These are phyloP conservation scores for Pyrenophora seminiperda DNA, from an alignment of 2,329 filamentous ascomycete genomes.

Conservation along the genomic window DNA sequence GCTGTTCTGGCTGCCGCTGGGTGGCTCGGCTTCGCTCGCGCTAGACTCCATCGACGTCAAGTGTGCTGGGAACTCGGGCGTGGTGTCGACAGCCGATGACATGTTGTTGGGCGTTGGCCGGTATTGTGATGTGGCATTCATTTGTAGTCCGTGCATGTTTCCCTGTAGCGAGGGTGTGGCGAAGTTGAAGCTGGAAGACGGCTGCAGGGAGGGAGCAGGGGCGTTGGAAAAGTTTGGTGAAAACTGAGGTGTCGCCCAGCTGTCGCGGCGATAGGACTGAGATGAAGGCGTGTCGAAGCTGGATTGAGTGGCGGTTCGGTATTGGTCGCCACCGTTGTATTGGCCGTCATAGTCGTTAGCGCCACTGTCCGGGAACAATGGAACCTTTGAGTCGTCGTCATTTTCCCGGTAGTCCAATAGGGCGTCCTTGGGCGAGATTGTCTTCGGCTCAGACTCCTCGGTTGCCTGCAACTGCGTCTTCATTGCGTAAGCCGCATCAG, in stretches of 20 bases:
- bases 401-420: slow-evolving; percentile 81
- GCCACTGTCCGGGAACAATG: slow-evolving; percentile 72
- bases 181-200: slow-evolving; percentile 53
- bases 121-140: slow-evolving; percentile 44
- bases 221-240: slow-evolving; percentile 42
- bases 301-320: slow-evolving; percentile 43
- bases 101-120: slow-evolving; percentile 38
- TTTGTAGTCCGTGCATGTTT: slow-evolving; percentile 41
- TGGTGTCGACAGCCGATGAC: slow-evolving; percentile 47
- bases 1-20: slow-evolving; percentile 50
- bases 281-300: slow-evolving; percentile 44
- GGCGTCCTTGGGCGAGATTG: slow-evolving; percentile 93
- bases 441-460: slow-evolving; percentile 64
- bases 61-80: slow-evolving; percentile 63
- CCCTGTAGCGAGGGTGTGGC: slow-evolving; percentile 49
- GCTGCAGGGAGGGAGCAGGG: slow-evolving; percentile 35
- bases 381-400: slow-evolving; percentile 71
- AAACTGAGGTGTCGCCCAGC: slow-evolving; percentile 45
- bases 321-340: slow-evolving; percentile 52
- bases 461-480: slow-evolving; percentile 47
- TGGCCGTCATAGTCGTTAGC: slow-evolving; percentile 57
- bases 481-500: slow-evolving; percentile 58
- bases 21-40: slow-evolving; percentile 58
- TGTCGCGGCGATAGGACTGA: slow-evolving; percentile 42
- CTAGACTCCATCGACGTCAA: slow-evolving; percentile 67